A percentile compares a stretch with the other conserved stretches of the same genome.
Evolutionary conservation across 371 early-diverging fungal species (phyloP).

Genomic region (Rhizopus sp.): DNA sequence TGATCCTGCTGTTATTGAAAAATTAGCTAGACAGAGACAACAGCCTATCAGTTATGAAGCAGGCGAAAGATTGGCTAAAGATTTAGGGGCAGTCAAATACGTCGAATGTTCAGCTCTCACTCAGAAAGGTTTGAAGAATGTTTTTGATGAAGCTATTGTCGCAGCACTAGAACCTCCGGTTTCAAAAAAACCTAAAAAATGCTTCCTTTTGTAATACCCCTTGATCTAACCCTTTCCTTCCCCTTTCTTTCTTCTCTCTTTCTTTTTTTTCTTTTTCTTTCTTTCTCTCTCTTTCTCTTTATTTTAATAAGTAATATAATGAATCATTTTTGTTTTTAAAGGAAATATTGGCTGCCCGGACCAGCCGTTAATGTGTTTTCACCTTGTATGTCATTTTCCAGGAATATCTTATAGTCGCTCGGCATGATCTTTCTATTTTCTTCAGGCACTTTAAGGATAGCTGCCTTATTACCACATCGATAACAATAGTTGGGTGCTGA

Average conservation of each 20-base stretch:
- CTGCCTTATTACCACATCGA: slow-evolving; percentile 98
- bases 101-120: slow-evolving; percentile 98
- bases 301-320: not conserved
- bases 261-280: no score
- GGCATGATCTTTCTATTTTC: slow-evolving; percentile 82
- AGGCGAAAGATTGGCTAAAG: slow-evolving; percentile 86
- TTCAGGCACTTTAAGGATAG: slow-evolving; percentile 85
- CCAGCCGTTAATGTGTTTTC: slow-evolving; percentile 31
- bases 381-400: slow-evolving; percentile 77
- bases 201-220: slow-evolving; percentile 65
- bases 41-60: slow-evolving; percentile 79
- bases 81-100: slow-evolving; percentile 94
- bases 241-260: slow-evolving; percentile 4
- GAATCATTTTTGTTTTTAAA: slow-evolving; percentile 16
- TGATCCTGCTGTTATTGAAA: slow-evolving; percentile 80
- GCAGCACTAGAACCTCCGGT: slow-evolving; percentile 96
- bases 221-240: not conserved
- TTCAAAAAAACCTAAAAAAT: slow-evolving; percentile 77
- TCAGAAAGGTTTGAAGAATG: slow-evolving; percentile 95
- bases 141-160: slow-evolving; percentile 98
- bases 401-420: slow-evolving; percentile 75
- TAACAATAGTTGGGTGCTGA: slow-evolving; percentile 99
- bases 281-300: no score
- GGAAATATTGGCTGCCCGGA: slow-evolving; percentile 51
- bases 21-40: slow-evolving; percentile 82